These are phyloP conservation scores for Ogataea wickerhamii DNA, from an alignment of 805 yeast species.

Conservation along the genomic window DNA sequence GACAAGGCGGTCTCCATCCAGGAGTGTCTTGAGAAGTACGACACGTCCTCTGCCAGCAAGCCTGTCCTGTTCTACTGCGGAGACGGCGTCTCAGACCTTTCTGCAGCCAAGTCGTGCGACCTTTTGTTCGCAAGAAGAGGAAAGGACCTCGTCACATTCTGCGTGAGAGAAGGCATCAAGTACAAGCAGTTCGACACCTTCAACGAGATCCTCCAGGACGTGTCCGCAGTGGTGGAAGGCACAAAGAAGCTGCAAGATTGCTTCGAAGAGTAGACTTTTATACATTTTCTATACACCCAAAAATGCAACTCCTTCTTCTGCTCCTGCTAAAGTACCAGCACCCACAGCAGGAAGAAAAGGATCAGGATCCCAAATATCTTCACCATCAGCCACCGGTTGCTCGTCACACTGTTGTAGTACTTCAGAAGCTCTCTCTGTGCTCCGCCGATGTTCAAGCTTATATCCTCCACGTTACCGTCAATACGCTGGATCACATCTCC, in stretches of 20 bases:
- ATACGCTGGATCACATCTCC: constrained; percentile 95
- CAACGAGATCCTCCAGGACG: constrained; percentile 63
- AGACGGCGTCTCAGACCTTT: constrained; percentile 93
- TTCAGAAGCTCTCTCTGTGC: constrained; percentile 92
- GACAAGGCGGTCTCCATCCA: constrained; percentile 85
- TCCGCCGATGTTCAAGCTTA: constrained; percentile 81
- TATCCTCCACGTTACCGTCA: constrained; percentile 92
- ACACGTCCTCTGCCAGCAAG: constrained; percentile 31
- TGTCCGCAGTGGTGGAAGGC: constrained; percentile 51
- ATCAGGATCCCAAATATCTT: constrained; percentile 86
- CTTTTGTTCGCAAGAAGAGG: constrained; percentile 91
- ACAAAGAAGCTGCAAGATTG: constrained; percentile 33
- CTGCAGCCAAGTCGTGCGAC: constrained; percentile 95
- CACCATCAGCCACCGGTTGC: constrained; percentile 87
- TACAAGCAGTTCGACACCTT: constrained; percentile 79
- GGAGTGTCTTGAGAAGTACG: constrained; percentile 36
- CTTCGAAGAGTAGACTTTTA: constrained; percentile 32
- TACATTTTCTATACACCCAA: no score
- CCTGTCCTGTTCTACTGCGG: constrained; percentile 90
- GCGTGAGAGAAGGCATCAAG: constrained; percentile 76
- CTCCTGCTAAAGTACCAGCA: constrained; percentile 54
- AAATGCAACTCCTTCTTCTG: neutral
- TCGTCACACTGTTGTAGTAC: constrained; percentile 82
- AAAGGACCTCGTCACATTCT: constrained; percentile 81
- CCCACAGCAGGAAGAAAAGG: constrained; percentile 74